Percentiles rank a stretch among this genome's conserved stretches.
phyloP scores from a whole-genome alignment of 2,329 filamentous ascomycete genomes.

The Fusarium nematophilum region DNA sequence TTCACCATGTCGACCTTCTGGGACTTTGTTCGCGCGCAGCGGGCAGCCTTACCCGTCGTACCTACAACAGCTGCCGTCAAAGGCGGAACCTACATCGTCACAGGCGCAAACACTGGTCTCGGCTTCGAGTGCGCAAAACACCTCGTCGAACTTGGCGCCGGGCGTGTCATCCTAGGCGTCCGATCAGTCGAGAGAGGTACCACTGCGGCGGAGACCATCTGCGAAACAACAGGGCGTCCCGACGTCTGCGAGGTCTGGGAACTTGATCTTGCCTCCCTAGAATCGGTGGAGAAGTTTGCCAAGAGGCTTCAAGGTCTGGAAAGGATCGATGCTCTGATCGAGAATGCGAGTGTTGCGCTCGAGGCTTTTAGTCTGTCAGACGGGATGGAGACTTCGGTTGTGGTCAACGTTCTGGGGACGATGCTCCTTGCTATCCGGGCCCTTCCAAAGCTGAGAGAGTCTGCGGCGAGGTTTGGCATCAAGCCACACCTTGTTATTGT shows the following conservation, averaged over 20 bases:
- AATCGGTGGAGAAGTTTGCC: constrained; percentile 49
- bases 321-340: constrained; percentile 56
- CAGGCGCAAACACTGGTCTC: no score
- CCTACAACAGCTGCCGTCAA: no score
- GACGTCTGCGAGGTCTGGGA: constrained; percentile 17
- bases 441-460: constrained; percentile 55
- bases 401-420: constrained; percentile 60
- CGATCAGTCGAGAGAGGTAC: no score
- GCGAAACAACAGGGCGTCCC: neutral
- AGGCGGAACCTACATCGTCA: no score
- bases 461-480: constrained; percentile 47
- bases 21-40: no score
- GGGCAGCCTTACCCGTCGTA: no score
- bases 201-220: neutral
- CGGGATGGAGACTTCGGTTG: constrained; percentile 56
- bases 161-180: no score
- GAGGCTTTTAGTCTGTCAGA: constrained; percentile 43
- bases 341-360: constrained; percentile 51
- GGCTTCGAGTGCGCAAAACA: no score
- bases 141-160: no score
- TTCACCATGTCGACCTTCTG: no score
- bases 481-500: constrained; percentile 53
- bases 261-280: constrained; percentile 5
- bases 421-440: constrained; percentile 57
- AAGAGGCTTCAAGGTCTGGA: constrained; percentile 44